phyloP scores from a whole-genome alignment of 1,139 yeast genomes.

The Wickerhamiella infanticola region DNA sequence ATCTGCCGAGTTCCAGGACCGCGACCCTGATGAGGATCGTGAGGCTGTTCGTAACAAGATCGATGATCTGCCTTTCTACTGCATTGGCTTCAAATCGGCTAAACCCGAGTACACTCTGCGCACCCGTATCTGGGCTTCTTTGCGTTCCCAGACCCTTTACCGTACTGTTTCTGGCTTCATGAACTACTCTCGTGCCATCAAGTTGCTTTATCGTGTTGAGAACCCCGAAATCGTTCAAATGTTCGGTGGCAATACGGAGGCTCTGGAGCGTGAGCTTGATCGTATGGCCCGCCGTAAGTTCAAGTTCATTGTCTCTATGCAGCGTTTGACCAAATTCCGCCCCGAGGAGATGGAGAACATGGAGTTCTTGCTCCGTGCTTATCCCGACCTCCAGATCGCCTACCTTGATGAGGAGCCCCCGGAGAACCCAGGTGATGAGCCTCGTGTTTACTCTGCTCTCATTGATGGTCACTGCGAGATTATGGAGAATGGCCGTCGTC shows the following conservation, averaged over 20 bases:
- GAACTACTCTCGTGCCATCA: constrained; percentile 97
- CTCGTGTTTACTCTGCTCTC: constrained; percentile 89
- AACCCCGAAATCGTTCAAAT: constrained; percentile 97
- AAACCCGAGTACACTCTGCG: constrained; percentile 98
- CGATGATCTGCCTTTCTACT: constrained; percentile 95
- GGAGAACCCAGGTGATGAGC: constrained; percentile 88
- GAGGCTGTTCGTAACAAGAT: constrained; percentile 74
- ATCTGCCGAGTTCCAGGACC: constrained; percentile 22
- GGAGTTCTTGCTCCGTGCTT: constrained; percentile 93
- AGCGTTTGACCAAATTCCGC: constrained; percentile 90
- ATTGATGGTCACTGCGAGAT: constrained; percentile 98
- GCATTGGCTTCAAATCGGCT: constrained; percentile 98
- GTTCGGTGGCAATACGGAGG: constrained; percentile 96
- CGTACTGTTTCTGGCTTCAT: constrained; percentile 98
- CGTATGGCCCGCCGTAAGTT: constrained; percentile 99
- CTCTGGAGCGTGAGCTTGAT: constrained; percentile 87
- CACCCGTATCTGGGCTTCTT: constrained; percentile 98
- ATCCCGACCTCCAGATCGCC: constrained; percentile 96
- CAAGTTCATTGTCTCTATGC: constrained; percentile 95
- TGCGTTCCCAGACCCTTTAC: constrained; percentile 94
- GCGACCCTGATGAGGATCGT: constrained; percentile 31
- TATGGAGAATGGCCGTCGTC: constrained; percentile 94
- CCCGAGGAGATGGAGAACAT: constrained; percentile 98
- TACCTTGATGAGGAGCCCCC: constrained; percentile 92
- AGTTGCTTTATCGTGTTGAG: constrained; percentile 92